Evolutionary conservation across 371 early-diverging fungal genomes (phyloP).

Genomic region (Caulochytrium protostelioides): DNA sequence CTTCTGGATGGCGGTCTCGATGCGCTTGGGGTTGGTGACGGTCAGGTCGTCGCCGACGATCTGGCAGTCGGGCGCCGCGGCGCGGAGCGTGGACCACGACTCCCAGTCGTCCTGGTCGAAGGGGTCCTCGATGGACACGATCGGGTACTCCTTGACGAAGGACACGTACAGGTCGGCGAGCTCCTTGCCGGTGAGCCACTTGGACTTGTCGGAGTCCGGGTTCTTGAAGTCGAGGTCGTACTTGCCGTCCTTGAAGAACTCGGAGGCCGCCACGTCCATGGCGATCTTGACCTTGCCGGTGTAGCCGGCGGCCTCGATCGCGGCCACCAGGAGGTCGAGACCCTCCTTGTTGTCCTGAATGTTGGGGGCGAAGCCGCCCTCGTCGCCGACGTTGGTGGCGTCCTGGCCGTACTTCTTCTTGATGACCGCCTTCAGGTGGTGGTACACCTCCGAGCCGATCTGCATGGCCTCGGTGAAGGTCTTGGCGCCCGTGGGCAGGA

Average conservation of each 20-base stretch:
- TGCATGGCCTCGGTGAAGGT: slow-evolving; percentile 91
- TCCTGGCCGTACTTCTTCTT: slow-evolving; percentile 94
- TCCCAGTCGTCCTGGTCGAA: slow-evolving; percentile 98
- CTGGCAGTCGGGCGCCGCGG: slow-evolving; percentile 43
- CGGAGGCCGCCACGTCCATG: slow-evolving; percentile 96
- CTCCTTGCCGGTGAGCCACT: slow-evolving; percentile 49
- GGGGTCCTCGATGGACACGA: slow-evolving; percentile 96
- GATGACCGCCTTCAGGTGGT: slow-evolving; percentile 79
- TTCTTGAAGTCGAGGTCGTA: slow-evolving; percentile 95
- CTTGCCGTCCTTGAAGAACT: slow-evolving; percentile 85
- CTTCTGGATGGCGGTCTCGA: slow-evolving; percentile 70
- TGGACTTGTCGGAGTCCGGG: slow-evolving; percentile 53
- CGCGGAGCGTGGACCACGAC: slow-evolving; percentile 68
- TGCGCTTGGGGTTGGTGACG: slow-evolving; percentile 93
- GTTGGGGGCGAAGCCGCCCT: slow-evolving; percentile 99
- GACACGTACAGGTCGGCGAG: slow-evolving; percentile 65
- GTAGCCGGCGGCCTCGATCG: slow-evolving; percentile 83
- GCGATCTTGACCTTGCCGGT: slow-evolving; percentile 87
- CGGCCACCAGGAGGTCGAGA: slow-evolving; percentile 69
- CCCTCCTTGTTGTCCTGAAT: slow-evolving; percentile 92
- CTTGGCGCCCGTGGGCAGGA: slow-evolving; percentile 82
- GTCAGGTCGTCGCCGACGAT: slow-evolving; percentile 98
- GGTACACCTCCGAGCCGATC: slow-evolving; percentile 93
- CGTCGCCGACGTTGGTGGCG: slow-evolving; percentile 97
- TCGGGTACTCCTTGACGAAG: slow-evolving; percentile 71